Base-by-base conservation (phyloP, 169 alveolate genomes). In the Cryptosporidium ubiquitum region DNA sequence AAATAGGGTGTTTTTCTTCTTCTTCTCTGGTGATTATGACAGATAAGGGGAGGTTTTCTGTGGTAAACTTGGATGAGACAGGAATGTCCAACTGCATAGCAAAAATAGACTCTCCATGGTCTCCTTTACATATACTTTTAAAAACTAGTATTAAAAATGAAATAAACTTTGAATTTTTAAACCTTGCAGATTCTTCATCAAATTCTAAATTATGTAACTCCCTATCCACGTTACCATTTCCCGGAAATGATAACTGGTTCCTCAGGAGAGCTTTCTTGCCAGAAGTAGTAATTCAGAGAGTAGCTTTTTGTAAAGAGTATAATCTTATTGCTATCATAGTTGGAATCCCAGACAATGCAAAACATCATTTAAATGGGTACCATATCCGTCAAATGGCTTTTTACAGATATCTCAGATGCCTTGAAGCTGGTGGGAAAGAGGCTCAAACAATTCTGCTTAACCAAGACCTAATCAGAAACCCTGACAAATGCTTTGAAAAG, bases 371-470 rank as follows among this genome's bases (percentile, higher is more conserved):
- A 39, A 79, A 79, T 79, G 89, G 89, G 20, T 79, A 61, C 44
- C 89, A 79, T 44, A 58, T 79, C 14, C 73, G 75, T 12, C 89
- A 79, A 47, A 79, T 79, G 89, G 89, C 89, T 10, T 64, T 79
- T 35, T 60, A 79, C 39, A 79, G 89, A 61, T 79, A 79, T 40
- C 52, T 79, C 7, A 58, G 89, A 44, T 79, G 89, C 39, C 74
- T 79, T 2, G 89, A 79, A 39, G 89, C 89, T 14, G 89, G 89
- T 9, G 89, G 89, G 35, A 79, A 79, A 18, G 89, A 79, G 37
- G 89, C 79, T 29, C 89, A 79, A 49, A 39, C 89, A 2, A 79
- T 79, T n/a, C 5, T 79, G 29, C 20, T 44, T 5, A 79, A 79
- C 68, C 89, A 79, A 66, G 89, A 79, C n/a, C 66, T 79, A 16